Base-by-base conservation (phyloP, 345 rosid species). In the Microthlaspi erraticum region DNA sequence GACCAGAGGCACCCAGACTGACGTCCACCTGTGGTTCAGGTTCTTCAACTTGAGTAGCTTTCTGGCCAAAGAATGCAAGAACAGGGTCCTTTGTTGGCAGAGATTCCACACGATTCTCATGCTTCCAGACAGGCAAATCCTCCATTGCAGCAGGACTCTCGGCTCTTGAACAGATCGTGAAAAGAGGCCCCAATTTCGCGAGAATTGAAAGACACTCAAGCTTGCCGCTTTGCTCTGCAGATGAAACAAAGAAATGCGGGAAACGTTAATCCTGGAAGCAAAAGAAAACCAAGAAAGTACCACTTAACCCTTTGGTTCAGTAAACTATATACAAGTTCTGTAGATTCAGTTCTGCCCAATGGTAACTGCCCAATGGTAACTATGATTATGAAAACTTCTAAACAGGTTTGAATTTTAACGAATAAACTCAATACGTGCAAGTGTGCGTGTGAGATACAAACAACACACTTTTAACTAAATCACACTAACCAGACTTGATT, bases 71-170 rank as follows among this genome's bases (percentile, higher is more conserved):
- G 70, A 88, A 86, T 56, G 97, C 92, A 46, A 91, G 84, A 73
- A 86, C 79, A 60, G 96, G 96, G 81, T 91, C 95, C 85, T 89
- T 89, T 42, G 85, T 91, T 58, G 99, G 96, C 79, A 78, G 87
- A 68, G 97, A 81, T 56, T 89, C 92, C 49, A 87, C 76, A 31
- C 76, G 80, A 67, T 91, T 87, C 78, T 94, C 99, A 80, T 89
- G 91, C 84, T 88, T 94, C 95, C 95, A 89, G 79, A 83, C 83
- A 33, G 92, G 89, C 44, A 89, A 85, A 78, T 82, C 97, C 58
- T 88, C 97, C 98, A 94, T 89, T 49, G 99, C 91, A 58, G 96
- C 93, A 76, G 96, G 96, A 78, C 95, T 91, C 83, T 91, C 98
- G 67, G 99, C 96, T 73, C 95, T 77, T 71, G 96, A 91, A 72